A percentile compares a stretch with the other conserved stretches of the same genome.
These are phyloP conservation scores for Clarireedia homoeocarpa DNA, from an alignment of 2,329 filamentous ascomycete species.

Conservation along the genomic window DNA sequence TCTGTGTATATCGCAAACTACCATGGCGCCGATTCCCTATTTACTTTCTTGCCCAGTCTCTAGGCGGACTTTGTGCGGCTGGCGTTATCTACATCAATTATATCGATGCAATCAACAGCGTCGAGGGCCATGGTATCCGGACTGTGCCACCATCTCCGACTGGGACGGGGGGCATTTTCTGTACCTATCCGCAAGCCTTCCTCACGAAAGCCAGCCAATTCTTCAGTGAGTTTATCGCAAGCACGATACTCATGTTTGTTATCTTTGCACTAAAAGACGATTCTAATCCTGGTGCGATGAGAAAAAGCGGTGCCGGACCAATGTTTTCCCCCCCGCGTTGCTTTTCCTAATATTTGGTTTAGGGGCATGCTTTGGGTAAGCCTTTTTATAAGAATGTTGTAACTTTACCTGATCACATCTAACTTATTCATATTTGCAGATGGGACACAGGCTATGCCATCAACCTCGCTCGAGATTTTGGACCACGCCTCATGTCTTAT, in stretches of 20 bases:
- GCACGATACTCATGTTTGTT: constrained; percentile 59
- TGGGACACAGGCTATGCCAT: constrained; percentile 74
- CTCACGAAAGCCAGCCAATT: constrained; percentile 60
- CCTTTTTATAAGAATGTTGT: not conserved
- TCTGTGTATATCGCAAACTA: constrained; percentile 44
- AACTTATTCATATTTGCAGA: constrained; percentile 25
- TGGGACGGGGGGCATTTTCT: constrained; percentile 63
- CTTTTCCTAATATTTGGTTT: constrained; percentile 71
- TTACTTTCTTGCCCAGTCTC: constrained; percentile 57
- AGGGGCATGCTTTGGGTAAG: constrained; percentile 54
- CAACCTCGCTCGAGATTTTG: constrained; percentile 66
- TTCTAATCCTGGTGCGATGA: constrained; percentile 32
- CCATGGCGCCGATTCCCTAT: constrained; percentile 63
- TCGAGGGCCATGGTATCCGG: constrained; percentile 53
- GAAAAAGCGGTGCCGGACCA: constrained; percentile 29
- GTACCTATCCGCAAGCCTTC: constrained; percentile 62
- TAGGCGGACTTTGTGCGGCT: constrained; percentile 58
- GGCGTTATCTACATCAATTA: constrained; percentile 57
- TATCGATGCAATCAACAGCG: constrained; percentile 54
- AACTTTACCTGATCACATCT: not conserved
- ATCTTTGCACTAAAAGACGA: constrained; percentile 59
- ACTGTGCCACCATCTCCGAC: constrained; percentile 52
- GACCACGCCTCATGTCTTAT: constrained; percentile 57
- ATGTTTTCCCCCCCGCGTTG: constrained; percentile 51
- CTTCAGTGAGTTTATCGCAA: constrained; percentile 65